A percentile compares a stretch with the other conserved stretches of the same genome.
Evolutionary conservation across 192 early-diverging fungal genomes (phyloP).

Genomic region (Backusella morwellensis): DNA sequence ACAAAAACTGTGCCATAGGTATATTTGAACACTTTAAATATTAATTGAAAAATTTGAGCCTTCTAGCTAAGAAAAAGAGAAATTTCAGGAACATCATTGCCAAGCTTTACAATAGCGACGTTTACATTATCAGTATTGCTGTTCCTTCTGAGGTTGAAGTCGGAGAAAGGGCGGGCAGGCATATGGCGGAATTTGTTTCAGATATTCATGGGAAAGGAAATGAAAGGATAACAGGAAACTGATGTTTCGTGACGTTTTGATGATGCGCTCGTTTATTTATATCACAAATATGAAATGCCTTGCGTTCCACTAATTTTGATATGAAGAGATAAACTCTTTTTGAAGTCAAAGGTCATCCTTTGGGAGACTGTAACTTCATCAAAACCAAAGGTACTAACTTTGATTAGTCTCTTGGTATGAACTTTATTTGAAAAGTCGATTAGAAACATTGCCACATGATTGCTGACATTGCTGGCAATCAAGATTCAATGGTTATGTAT

Average conservation of each 20-base stretch:
- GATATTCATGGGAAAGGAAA: not conserved
- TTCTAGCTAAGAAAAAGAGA: not conserved
- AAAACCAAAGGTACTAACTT: not conserved
- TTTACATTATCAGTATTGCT: not conserved
- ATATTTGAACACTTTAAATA: not conserved
- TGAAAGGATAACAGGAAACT: not conserved
- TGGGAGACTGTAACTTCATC: not conserved
- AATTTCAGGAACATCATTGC: not conserved
- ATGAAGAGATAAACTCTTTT: not conserved
- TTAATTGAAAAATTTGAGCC: not conserved
- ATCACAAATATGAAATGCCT: not conserved
- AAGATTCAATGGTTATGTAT: slow-evolving; percentile 85
- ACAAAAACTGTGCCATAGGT: not conserved
- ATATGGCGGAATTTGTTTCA: not conserved
- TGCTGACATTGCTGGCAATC: slow-evolving; percentile 91
- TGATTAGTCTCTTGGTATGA: slow-evolving; percentile 55
- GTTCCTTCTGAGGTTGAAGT: slow-evolving; percentile 80
- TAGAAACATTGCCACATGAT: slow-evolving; percentile 89
- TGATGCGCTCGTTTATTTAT: not conserved
- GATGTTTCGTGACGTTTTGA: not conserved
- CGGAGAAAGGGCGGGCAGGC: slow-evolving; percentile 91
- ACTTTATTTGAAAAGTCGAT: slow-evolving; percentile 90
- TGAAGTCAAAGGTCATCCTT: not conserved
- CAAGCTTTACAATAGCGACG: not conserved
- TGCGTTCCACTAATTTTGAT: not conserved